Base-by-base conservation (phyloP, 768 basidiomycete genomes). In the Gautieria morchelliformis region DNA sequence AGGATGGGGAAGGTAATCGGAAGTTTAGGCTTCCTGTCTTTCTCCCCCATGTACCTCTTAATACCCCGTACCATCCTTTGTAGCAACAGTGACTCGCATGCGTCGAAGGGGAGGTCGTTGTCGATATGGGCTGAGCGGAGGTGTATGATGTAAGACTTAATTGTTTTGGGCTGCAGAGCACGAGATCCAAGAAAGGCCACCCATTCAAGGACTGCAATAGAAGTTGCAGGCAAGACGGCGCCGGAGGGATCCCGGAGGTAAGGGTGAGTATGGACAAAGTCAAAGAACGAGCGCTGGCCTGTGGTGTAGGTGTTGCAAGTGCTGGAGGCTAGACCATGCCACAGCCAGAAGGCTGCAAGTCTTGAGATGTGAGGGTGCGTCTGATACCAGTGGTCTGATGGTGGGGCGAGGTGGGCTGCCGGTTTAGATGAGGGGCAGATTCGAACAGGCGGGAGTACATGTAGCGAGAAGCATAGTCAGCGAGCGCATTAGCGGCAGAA, bases 231-330 rank as follows among this genome's bases (percentile, higher is more conserved):
- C 19, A 61, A 27, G 35, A 56, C 3, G 3, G 44, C 12, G 19
- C 59, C 59, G 30, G 53, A 52, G 27, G 5, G 1, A 41, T 58
- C 44, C 37, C 12, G 24, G 58, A 59, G 32, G 37, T 53, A 53
- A 67, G 71, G 30, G 67, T 57, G 51, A 70, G 27, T 27, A 27
- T 3, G 27, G 27, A 27, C 27, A 27, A 27, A 27, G 5, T 27
- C 27, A 27, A 27, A 51, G 61, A 66, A 73, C 3, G 64, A 69
- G 3, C 60, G 50, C 48, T 72, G 69, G 4, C 70, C 69, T 0
- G 69, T 62, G 12, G 61, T 58, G 58, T 73, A 71, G 5, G 67
- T 64, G 30, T 60, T 63, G 0, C 68, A 60, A 33, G 72, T 71
- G 41, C 62, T 66, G 27, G 65, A 53, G 10, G 69, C 64, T 41